Evolutionary conservation across 139 green algal genomes (phyloP), one percentile per base, ranked within the genome.

Genomic region (Axilococcus clingmanii): DNA sequence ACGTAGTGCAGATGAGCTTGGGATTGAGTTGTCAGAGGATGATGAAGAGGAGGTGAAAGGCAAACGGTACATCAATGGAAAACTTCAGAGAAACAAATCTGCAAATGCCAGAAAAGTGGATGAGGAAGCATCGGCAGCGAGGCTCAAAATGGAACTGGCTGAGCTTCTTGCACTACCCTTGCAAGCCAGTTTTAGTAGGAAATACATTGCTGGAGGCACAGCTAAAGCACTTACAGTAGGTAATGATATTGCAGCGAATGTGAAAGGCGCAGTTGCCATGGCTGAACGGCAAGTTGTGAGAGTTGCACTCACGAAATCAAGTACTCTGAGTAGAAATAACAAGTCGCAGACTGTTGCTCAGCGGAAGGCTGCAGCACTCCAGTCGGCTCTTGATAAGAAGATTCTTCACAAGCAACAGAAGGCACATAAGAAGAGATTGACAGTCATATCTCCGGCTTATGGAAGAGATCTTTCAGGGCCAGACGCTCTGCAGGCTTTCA

Each of bases 141-240:
- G 32, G 20, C 17, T 74, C 24, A 62, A 59, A 5, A 38, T 29
- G 25, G 35, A 80, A 56, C 64, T 80, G 38, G 58, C 43, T 23
- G n/a, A 36, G 27, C 42, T 69, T 31, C 59, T 80, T 20, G 30
- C 67, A 5, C 50, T 68, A 60, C 66, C 61, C 17, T 47, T 78
- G 52, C 47, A 66, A 64, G 59, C 56, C n/a, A 47, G 24, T 2
- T 75, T 73, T 51, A 78, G 65, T 44, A 40, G 29, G 5, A 67
- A 58, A 30, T 83, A 58, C 47, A 80, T 82, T 55, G 77, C 71
- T 20, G 75, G 71, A 2, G 66, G 52, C 0, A 32, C 51, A 2
- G 53, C 71, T 24, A 52, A 63, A 7, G 71, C 61, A 8, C 60
- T 69, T 30, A 41, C 54, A 27, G 23, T 42, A 28, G 25, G 52